These are phyloP conservation scores for Madurella fahalii DNA, from an alignment of 2,329 filamentous ascomycete species.

Conservation along the genomic window DNA sequence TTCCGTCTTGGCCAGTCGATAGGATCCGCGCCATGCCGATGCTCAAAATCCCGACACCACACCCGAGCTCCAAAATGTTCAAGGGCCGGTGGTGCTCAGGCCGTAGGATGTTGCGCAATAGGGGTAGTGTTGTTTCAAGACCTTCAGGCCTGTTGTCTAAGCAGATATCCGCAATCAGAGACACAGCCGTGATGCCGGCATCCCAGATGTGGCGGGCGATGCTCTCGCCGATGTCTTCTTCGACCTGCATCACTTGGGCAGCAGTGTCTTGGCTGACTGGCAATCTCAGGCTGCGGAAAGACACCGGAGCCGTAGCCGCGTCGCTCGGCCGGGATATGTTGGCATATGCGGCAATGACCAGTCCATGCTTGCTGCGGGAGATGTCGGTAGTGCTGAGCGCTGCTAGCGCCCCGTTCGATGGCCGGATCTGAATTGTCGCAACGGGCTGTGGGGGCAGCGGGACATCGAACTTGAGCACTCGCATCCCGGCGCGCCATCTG, in stretches of 20 bases:
- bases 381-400: slow-evolving; percentile 25
- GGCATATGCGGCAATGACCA: slow-evolving; percentile 44
- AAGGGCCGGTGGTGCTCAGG: slow-evolving; percentile 27
- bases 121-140: slow-evolving; percentile 20
- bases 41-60: slow-evolving; percentile 54
- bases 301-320: slow-evolving; percentile 23
- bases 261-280: background rate
- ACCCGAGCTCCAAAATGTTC: slow-evolving; percentile 52
- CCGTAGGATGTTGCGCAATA: slow-evolving; percentile 31
- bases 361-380: slow-evolving; percentile 28
- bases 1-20: background rate
- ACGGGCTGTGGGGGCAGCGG: slow-evolving; percentile 22
- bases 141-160: background rate
- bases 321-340: slow-evolving; percentile 25
- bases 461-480: slow-evolving; percentile 36
- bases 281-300: slow-evolving; percentile 32
- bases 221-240: slow-evolving; percentile 57
- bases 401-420: slow-evolving; percentile 18
- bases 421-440: slow-evolving; percentile 27
- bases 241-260: slow-evolving; percentile 37
- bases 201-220: slow-evolving; percentile 60
- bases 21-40: slow-evolving; percentile 41
- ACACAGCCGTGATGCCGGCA: slow-evolving; percentile 46
- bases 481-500: slow-evolving; percentile 32
- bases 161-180: slow-evolving; percentile 32